Evolutionary conservation across 441 rosid genomes (phyloP).

Genomic region (Manihot esculenta): DNA sequence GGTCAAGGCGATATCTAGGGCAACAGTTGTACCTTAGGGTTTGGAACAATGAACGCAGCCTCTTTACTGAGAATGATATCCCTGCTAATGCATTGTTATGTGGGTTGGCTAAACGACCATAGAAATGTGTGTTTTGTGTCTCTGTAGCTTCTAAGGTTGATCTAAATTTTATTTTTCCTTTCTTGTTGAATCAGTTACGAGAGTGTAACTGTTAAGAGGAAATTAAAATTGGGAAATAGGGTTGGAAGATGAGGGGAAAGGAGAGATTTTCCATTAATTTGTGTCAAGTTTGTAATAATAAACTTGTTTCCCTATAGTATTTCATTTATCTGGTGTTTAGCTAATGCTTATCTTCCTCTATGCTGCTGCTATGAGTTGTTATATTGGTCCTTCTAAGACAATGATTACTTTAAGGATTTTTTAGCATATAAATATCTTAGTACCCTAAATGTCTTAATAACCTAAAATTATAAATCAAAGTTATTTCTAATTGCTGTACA

Average conservation of each 20-base stretch:
- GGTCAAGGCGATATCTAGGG: conserved; percentile 52
- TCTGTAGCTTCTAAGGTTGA: background rate
- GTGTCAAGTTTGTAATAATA: conserved; percentile 9
- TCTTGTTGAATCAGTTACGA: conserved; percentile 39
- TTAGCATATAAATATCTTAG: too few species aligned
- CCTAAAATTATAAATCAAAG: too few species aligned
- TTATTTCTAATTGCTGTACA: too few species aligned
- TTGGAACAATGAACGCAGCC: conserved; percentile 42
- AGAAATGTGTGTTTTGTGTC: background rate
- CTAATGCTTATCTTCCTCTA: background rate
- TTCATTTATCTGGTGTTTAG: background rate
- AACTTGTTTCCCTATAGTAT: background rate
- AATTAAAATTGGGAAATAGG: conserved; percentile 16
- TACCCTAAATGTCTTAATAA: too few species aligned
- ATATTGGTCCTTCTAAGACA: too few species aligned
- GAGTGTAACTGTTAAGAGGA: conserved; percentile 39
- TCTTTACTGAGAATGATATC: conserved; percentile 33
- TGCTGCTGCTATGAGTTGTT: background rate
- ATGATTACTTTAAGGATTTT: too few species aligned
- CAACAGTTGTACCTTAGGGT: conserved; percentile 53
- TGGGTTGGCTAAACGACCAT: conserved; percentile 41
- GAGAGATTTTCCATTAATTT: background rate
- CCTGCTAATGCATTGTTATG: conserved; percentile 47
- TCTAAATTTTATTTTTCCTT: background rate
- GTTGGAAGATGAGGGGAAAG: background rate